Conservation (phyloP, 441 rosid genomes). For the Arabidopsis hybrid region DNA sequence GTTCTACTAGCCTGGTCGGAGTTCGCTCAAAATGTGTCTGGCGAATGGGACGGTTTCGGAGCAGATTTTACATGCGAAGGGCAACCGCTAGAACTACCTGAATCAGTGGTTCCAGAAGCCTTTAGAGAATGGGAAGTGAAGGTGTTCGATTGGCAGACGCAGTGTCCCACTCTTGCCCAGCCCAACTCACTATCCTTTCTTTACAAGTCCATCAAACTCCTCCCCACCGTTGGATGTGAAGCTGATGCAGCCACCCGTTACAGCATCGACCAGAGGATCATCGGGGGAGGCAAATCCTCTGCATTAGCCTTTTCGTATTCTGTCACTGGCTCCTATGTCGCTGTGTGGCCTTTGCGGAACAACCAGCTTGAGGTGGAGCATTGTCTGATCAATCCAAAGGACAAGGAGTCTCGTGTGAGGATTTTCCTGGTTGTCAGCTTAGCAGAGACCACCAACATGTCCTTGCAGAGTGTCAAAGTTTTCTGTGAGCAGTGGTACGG, state of each 20-base stretch:
- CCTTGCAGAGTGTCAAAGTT: slow-evolving; percentile 59
- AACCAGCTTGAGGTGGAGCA: slow-evolving; percentile 71
- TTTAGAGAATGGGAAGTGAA: slow-evolving; percentile 92
- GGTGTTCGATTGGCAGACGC: slow-evolving; percentile 98
- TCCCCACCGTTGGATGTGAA: slow-evolving; percentile 98
- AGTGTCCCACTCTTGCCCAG: slow-evolving; percentile 85
- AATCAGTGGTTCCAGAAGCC: slow-evolving; percentile 86
- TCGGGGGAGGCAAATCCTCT: slow-evolving; percentile 52
- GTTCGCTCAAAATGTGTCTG: slow-evolving; percentile 75
- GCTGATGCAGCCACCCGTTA: slow-evolving; percentile 92
- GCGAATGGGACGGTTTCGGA: slow-evolving; percentile 98
- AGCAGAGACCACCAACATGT: slow-evolving; percentile 44
- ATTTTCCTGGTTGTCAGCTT: slow-evolving; percentile 57
- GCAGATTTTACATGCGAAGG: slow-evolving; percentile 82
- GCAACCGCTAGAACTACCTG: slow-evolving; percentile 78
- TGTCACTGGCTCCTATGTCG: slow-evolving; percentile 71
- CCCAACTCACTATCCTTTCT: slow-evolving; percentile 49
- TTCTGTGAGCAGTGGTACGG: slow-evolving; percentile 90
- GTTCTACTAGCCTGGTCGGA: slow-evolving; percentile 66
- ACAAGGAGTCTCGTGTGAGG: slow-evolving; percentile 85
- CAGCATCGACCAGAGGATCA: slow-evolving; percentile 57
- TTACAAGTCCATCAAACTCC: slow-evolving; percentile 76
- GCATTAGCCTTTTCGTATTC: slow-evolving; percentile 73
- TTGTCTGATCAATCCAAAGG: slow-evolving; percentile 81
- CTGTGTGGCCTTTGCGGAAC: slow-evolving; percentile 62